Base-by-base conservation (phyloP, 805 yeast species). In the Dipodascus albidus region DNA sequence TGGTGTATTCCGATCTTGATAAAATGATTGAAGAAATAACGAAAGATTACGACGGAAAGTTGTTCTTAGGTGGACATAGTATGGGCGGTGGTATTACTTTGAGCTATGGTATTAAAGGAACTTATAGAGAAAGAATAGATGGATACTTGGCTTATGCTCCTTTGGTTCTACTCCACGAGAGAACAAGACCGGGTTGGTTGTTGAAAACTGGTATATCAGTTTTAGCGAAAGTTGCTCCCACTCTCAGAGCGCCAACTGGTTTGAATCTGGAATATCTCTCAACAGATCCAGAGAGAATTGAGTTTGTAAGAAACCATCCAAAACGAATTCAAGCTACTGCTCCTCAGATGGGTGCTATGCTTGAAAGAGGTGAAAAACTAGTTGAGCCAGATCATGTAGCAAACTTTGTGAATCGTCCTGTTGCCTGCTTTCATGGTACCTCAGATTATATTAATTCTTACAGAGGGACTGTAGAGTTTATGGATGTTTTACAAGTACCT, bases 11-110 rank as follows among this genome's bases (percentile, higher is more conserved):
- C 23, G 74, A 70, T 54, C 52, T 71, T 38, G 72, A 70, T 51
- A 54, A 59, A 4, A 49, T 69, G 42, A 58, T 67, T 24, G 52
- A 60, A 33, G 48, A 54, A 41, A 53, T 54, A 1, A 23, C 50
- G 23, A 44, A 52, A 9, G 57, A 53, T 50, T 57, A 58, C 50
- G 35, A 48, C 2, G 67, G 64, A 21, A 62, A 64, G 50, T 54
- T 66, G 9, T 56, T 63, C 50, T 49, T 69, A 57, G 64, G 63
- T 63, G 72, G 72, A n/a, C 70, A 68, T 57, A 65, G 70, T 3
- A 68, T 68, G 70, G 74, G 74, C 15, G 74, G 73, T 17, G 71
- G 65, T 2, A 67, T 67, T 44, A 55, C 59, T 15, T 62, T 70
- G 48, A 70, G 63, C 52, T 70, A 70, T 54, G 67, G 64, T 52